Conservation (phyloP, 2,329 filamentous ascomycete species). For the Calonectria montana region DNA sequence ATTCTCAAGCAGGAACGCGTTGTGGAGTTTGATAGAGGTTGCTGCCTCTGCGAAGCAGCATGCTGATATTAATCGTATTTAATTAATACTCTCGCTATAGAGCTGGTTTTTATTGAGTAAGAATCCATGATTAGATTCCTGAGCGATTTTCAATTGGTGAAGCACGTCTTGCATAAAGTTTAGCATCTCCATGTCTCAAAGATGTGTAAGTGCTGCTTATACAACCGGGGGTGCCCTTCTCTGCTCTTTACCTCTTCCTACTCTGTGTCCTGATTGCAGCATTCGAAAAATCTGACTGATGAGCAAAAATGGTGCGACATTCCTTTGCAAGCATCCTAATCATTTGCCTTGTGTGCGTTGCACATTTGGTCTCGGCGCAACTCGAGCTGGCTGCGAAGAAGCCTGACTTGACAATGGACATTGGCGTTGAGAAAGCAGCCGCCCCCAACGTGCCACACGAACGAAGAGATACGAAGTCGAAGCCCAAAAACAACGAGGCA, state of each 20-base stretch:
- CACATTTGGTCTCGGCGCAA: not conserved
- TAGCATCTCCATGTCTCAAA: not conserved
- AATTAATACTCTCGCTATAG: not conserved
- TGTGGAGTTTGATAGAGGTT: not conserved
- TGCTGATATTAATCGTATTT: not conserved
- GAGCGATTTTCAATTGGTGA: not conserved
- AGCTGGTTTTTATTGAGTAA: not conserved
- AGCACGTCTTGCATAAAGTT: conserved; percentile 3
- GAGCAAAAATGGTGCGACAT: not conserved
- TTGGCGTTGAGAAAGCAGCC: not conserved
- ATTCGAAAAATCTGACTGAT: not conserved
- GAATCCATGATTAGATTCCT: not conserved
- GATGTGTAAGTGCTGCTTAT: not conserved
- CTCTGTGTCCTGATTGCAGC: not conserved
- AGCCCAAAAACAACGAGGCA: not conserved
- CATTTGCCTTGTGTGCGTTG: not conserved
- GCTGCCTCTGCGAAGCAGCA: not conserved
- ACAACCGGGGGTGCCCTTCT: too few relatives aligned
- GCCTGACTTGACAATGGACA: too few relatives aligned
- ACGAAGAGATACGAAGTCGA: not conserved
- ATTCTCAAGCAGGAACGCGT: not conserved
- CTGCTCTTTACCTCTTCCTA: not conserved
- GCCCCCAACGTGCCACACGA: not conserved
- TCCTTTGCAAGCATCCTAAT: not conserved
- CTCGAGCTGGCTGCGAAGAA: not conserved